A percentile compares a stretch with the other conserved stretches of the same genome.
Evolutionary conservation across 164 flowering plant genomes (phyloP).

Genomic region (Nymphaea thermarum): DNA sequence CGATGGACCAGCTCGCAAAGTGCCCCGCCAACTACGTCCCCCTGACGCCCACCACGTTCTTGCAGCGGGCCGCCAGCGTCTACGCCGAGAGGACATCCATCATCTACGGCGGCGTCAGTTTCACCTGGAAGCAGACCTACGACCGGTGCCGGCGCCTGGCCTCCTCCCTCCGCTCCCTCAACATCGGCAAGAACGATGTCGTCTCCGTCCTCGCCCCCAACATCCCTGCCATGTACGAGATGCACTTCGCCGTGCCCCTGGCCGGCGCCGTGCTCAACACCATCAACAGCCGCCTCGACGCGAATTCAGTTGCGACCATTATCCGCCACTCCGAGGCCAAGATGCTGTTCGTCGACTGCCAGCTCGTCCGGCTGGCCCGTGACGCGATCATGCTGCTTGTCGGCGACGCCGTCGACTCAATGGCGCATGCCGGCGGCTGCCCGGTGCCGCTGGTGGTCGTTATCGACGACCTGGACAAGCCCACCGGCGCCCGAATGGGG

Average conservation of each 20-base stretch:
- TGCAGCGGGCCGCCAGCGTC: slow-evolving; percentile 48
- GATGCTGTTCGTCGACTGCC: slow-evolving; percentile 59
- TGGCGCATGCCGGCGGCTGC: too few relatives aligned
- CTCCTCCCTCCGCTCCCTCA: slow-evolving; percentile 42
- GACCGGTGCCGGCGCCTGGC: slow-evolving; percentile 75
- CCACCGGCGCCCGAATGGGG: slow-evolving; percentile 32
- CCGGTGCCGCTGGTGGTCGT: slow-evolving; percentile 25
- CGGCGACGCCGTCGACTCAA: background rate
- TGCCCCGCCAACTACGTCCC: slow-evolving; percentile 58
- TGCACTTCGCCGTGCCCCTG: slow-evolving; percentile 98
- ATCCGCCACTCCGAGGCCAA: slow-evolving; percentile 77
- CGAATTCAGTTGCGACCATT: slow-evolving; percentile 48
- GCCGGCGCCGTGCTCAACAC: slow-evolving; percentile 83
- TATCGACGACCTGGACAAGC: slow-evolving; percentile 52
- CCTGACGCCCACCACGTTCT: slow-evolving; percentile 63
- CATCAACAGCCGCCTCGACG: slow-evolving; percentile 69
- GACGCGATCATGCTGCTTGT: slow-evolving; percentile 27
- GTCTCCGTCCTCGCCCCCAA: slow-evolving; percentile 85
- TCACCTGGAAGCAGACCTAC: slow-evolving; percentile 69
- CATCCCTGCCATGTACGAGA: slow-evolving; percentile 81
- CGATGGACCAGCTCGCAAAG: slow-evolving; percentile 52
- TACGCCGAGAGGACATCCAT: slow-evolving; percentile 58
- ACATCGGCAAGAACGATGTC: slow-evolving; percentile 47
- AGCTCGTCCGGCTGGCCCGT: slow-evolving; percentile 33
- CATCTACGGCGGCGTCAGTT: slow-evolving; percentile 40